Percentiles rank a stretch among this genome's conserved stretches.
phyloP scores from a whole-genome alignment of 2,329 filamentous ascomycete genomes.

The Fusarium incarnatum region DNA sequence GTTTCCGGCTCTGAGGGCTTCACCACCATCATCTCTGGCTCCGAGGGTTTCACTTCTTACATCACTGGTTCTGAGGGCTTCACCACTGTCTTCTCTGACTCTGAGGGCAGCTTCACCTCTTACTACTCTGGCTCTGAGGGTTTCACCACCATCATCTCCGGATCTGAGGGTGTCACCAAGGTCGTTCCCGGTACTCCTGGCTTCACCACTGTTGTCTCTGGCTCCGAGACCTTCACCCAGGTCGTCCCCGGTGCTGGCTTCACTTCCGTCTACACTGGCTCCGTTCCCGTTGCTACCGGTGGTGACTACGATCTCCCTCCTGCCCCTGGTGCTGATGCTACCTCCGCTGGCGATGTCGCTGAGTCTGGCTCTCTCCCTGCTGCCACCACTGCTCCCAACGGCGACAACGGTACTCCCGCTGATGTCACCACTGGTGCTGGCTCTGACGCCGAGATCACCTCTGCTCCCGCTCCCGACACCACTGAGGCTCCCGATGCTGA shows the following conservation, averaged over 20 bases:
- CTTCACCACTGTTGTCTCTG: constrained; percentile 16
- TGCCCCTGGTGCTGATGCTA: constrained; percentile 11
- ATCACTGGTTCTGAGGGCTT: constrained; percentile 17
- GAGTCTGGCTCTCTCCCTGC: constrained; percentile 20
- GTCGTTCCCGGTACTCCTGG: constrained; percentile 8
- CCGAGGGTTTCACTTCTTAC: constrained; percentile 10
- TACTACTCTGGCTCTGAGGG: constrained; percentile 14
- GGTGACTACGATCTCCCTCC: constrained; percentile 8
- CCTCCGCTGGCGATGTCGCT: constrained; percentile 1
- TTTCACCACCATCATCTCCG: constrained; percentile 14
- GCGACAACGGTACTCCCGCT: constrained; percentile 5
- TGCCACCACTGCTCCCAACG: constrained; percentile 1
- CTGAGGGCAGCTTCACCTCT: constrained; percentile 19
- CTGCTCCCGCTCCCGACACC: constrained; percentile 12
- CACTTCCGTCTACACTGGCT: constrained; percentile 11
- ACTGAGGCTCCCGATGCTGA: constrained; percentile 24
- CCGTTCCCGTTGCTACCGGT: background rate
- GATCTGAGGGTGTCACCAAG: constrained; percentile 12
- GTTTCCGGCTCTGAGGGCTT: constrained; percentile 13
- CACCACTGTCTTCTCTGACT: constrained; percentile 21
- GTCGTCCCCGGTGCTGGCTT: constrained; percentile 17
- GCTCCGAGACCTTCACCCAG: constrained; percentile 19
- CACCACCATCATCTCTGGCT: constrained; percentile 3
- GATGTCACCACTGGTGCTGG: constrained; percentile 8
- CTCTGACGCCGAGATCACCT: constrained; percentile 19